Percentiles rank a stretch among this genome's conserved stretches.
Evolutionary conservation across 129 eudicot genomes (phyloP).

Genomic region (Escallonia rubra): DNA sequence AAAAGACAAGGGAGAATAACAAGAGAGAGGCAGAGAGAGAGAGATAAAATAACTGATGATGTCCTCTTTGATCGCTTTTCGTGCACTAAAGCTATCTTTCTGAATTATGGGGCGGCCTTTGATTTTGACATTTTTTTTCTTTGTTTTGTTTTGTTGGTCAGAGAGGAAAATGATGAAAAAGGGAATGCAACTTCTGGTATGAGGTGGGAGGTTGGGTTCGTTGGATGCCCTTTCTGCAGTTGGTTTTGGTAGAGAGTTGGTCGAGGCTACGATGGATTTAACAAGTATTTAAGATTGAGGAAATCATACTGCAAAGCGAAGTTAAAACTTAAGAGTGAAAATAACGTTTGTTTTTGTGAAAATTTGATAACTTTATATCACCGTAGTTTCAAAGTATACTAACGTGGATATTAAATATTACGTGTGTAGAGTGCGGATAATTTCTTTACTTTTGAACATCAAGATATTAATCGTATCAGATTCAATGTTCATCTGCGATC

Average conservation of each 20-base stretch:
- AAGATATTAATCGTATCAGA: no score
- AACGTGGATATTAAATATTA: no score
- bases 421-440: no score
- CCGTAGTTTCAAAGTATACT: no score
- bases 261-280: no score
- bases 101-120: conserved; percentile 8
- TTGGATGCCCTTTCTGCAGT: neutral
- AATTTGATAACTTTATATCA: no score
- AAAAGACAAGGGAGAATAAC: neutral
- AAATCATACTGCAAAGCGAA: no score
- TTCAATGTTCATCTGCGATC: no score
- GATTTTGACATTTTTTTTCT: conserved; percentile 4
- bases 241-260: neutral
- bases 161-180: neutral
- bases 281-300: no score
- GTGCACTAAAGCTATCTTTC: neutral
- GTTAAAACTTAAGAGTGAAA: no score
- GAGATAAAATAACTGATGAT: neutral
- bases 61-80: neutral
- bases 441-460: no score
- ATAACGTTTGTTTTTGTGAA: no score
- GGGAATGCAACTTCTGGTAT: neutral
- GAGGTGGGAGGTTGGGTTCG: neutral
- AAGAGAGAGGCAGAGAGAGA: neutral
- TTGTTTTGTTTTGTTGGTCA: conserved; percentile 6